Evolutionary conservation across 1,139 yeast genomes (phyloP).

Genomic region (Sugiyamaella neomexicana): DNA sequence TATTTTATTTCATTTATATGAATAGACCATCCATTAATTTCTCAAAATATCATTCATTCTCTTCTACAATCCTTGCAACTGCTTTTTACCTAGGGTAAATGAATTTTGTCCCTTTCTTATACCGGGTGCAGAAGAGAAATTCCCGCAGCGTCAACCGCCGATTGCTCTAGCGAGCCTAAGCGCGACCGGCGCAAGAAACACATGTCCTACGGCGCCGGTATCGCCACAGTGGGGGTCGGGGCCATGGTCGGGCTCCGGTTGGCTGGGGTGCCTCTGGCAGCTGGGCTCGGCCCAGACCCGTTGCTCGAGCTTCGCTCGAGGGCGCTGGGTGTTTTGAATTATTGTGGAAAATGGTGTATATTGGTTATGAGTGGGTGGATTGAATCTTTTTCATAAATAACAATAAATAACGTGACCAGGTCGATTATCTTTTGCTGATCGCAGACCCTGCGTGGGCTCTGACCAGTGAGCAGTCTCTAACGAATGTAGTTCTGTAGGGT

Average conservation of each 20-base stretch:
- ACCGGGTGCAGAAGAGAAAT: background rate
- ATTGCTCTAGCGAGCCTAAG: background rate
- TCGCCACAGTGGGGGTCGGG: background rate
- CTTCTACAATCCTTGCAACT: background rate
- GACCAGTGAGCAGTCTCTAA: background rate
- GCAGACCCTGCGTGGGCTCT: background rate
- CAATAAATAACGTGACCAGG: background rate
- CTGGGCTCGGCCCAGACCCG: background rate
- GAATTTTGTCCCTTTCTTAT: background rate
- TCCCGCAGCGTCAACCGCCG: background rate
- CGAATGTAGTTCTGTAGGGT: conserved; percentile 9
- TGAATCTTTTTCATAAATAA: background rate
- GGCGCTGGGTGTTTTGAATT: too few species aligned
- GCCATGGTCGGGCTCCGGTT: background rate
- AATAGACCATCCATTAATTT: background rate
- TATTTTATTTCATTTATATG: background rate
- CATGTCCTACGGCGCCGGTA: background rate
- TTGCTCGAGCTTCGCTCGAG: background rate
- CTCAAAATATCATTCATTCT: background rate
- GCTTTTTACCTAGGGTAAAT: background rate
- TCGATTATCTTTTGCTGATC: background rate
- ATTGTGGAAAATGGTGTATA: too few species aligned
- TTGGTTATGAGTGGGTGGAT: too few species aligned
- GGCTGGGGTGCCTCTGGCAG: background rate
- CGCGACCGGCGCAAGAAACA: background rate